Evolutionary conservation across 2,329 filamentous ascomycete genomes (phyloP), one percentile per base, ranked within the genome.

Genomic region (Fusarium sp.): DNA sequence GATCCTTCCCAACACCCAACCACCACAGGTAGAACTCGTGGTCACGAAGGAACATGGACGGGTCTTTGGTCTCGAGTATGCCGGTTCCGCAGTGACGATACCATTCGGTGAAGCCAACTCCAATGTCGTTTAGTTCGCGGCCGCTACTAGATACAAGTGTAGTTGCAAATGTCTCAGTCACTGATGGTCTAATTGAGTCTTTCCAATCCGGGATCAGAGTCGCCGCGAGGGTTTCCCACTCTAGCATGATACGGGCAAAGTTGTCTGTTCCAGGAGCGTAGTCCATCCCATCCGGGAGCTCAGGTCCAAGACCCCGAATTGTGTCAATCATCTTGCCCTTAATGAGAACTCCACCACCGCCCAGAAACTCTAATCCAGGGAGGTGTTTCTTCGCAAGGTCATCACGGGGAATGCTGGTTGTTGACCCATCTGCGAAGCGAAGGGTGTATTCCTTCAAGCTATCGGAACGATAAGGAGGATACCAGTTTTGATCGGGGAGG

Each of bases 21-120:
- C 64, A 68, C 65, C 64, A 68, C 3, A 68, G 14, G 3, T 59
- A 65, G 1, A 65, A 68, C n/a, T 68, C 65, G 2, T 31, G 44
- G 1, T 68, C 20, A 0, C 65, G 58, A 14, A 68, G 33, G 13
- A 59, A 58, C 39, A 50, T 39, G 0, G 43, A 33, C 7, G 58
- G 31, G 14, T 68, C 65, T 0, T 26, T 1, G 4, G 31, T 2
- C 8, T 68, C 52, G 9, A 68, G 48, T 2, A 60, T 7, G 1
- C 52, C 43, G 2, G 44, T n/a, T 1, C 65, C 64, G 13, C 39
- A 68, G 26, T 65, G 65, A 0, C 65, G 59, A 34, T 68, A 68
- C 65, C 64, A 68, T 0, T 44, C 17, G 1, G 60, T 53, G 22
- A 68, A 68, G 0, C 51, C 65, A 1, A 43, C 2, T 1, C 45